Evolutionary conservation across 768 basidiomycete species (phyloP).

Genomic region (Heimioporus sp.): DNA sequence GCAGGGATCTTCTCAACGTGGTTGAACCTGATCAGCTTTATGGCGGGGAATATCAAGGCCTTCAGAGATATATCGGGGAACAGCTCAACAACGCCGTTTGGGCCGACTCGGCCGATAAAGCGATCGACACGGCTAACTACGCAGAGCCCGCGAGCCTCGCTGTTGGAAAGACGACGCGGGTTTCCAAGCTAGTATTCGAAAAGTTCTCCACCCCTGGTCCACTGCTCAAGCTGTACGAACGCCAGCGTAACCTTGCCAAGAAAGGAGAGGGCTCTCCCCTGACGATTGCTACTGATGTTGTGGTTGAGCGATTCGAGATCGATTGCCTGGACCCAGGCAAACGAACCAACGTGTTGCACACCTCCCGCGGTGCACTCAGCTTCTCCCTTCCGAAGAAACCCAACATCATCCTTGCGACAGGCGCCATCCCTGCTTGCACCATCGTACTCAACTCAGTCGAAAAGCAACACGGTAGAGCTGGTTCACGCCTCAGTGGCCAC

Average conservation of each 20-base stretch:
- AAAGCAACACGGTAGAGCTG: slow-evolving; percentile 11
- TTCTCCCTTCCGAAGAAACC: slow-evolving; percentile 8
- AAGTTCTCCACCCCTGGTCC: slow-evolving; percentile 20
- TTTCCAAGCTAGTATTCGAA: slow-evolving; percentile 11
- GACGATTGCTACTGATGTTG: slow-evolving; percentile 13
- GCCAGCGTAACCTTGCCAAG: slow-evolving; percentile 11
- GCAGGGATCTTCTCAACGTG: slow-evolving; percentile 4
- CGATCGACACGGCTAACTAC: neutral
- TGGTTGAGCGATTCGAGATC: slow-evolving; percentile 10
- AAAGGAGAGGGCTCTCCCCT: slow-evolving; percentile 10
- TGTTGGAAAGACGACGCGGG: slow-evolving; percentile 10
- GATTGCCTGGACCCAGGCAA: slow-evolving; percentile 6
- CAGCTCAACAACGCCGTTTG: neutral
- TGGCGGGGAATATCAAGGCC: slow-evolving; percentile 2
- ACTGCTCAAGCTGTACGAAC: slow-evolving; percentile 10
- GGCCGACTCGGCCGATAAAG: neutral
- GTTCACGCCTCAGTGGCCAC: slow-evolving; percentile 14
- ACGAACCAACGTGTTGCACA: slow-evolving; percentile 9
- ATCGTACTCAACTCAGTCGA: slow-evolving; percentile 15
- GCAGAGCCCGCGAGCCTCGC: slow-evolving; percentile 7
- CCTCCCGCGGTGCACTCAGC: slow-evolving; percentile 14
- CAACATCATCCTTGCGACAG: slow-evolving; percentile 21
- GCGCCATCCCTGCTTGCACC: slow-evolving; percentile 18
- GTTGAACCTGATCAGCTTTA: neutral
- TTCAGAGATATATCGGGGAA: slow-evolving; percentile 2